A percentile compares a stretch with the other conserved stretches of the same genome.
Conservation (phyloP, 2,329 filamentous ascomycete species). For the Daldinia sp. region DNA sequence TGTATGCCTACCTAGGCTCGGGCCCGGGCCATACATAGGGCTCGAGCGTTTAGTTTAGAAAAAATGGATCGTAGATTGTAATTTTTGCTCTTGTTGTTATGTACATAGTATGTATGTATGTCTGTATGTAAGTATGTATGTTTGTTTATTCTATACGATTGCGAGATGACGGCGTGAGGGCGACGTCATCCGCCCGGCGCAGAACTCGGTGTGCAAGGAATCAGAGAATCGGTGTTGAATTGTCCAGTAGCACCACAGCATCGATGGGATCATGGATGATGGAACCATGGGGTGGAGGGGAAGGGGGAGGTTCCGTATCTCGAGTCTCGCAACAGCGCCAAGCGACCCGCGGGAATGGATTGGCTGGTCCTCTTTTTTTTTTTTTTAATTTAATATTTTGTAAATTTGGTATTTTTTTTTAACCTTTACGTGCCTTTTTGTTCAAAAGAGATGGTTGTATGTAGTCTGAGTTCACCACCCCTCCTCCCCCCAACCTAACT, state of each 20-base stretch:
- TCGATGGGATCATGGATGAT: background rate
- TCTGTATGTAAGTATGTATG: background rate
- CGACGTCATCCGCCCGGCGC: slow-evolving; percentile 35
- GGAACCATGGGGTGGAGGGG: background rate
- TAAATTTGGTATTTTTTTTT: too few species aligned
- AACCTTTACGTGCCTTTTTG: too few species aligned
- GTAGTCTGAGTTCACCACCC: too few species aligned
- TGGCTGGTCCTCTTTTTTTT: slow-evolving; percentile 15
- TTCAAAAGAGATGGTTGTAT: too few species aligned
- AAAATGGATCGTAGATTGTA: slow-evolving; percentile 29
- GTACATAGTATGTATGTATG: too few species aligned
- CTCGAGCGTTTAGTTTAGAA: background rate
- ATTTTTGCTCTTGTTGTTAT: slow-evolving; percentile 7
- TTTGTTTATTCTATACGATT: slow-evolving; percentile 31
- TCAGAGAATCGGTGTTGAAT: slow-evolving; percentile 27
- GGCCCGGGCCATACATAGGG: background rate
- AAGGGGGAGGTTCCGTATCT: slow-evolving; percentile 15
- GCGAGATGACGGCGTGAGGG: slow-evolving; percentile 22
- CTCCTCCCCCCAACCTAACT: too few species aligned
- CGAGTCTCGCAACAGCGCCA: slow-evolving; percentile 33
- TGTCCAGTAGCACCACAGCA: slow-evolving; percentile 1
- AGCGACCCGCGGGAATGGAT: slow-evolving; percentile 36
- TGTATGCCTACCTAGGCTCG: background rate
- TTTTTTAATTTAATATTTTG: background rate
- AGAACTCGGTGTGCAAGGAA: slow-evolving; percentile 37